Evolutionary conservation across 306 rosid species (phyloP).

Genomic region (Medicago ruthenica): DNA sequence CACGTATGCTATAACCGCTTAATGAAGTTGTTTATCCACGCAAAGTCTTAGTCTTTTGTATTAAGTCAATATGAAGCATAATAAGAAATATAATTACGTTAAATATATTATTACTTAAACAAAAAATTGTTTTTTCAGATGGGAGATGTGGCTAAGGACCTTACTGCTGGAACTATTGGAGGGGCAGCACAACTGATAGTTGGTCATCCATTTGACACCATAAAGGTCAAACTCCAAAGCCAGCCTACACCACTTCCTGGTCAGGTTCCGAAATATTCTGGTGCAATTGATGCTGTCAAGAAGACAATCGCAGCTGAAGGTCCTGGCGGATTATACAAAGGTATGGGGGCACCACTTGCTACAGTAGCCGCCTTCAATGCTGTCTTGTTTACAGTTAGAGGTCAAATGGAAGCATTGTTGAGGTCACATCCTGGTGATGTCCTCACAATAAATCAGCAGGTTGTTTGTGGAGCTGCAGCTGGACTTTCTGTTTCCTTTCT

Average conservation of each 20-base stretch:
- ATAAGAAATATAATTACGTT: too few relatives aligned
- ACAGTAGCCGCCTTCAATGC: slow-evolving; percentile 98
- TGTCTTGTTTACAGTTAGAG: slow-evolving; percentile 86
- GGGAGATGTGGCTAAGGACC: slow-evolving; percentile 95
- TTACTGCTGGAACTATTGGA: slow-evolving; percentile 88
- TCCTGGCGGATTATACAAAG: slow-evolving; percentile 89
- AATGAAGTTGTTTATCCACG: not conserved
- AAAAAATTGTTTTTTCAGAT: slow-evolving; percentile 50
- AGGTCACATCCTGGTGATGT: slow-evolving; percentile 78
- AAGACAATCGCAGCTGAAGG: slow-evolving; percentile 96
- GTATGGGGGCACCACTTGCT: slow-evolving; percentile 98
- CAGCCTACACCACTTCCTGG: slow-evolving; percentile 91
- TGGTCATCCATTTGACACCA: slow-evolving; percentile 97
- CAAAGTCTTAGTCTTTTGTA: not conserved
- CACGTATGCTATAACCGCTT: not conserved
- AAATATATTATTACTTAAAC: not conserved
- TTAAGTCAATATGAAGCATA: not conserved
- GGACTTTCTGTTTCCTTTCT: slow-evolving; percentile 92
- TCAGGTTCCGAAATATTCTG: slow-evolving; percentile 73
- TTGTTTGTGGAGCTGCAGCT: slow-evolving; percentile 88
- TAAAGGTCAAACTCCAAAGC: slow-evolving; percentile 99
- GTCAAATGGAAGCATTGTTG: slow-evolving; percentile 79
- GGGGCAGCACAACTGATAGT: slow-evolving; percentile 88
- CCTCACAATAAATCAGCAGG: slow-evolving; percentile 77
- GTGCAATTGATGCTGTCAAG: slow-evolving; percentile 95